These are phyloP conservation scores for Candida glucosophila DNA, from an alignment of 1,139 yeast species.

Conservation along the genomic window DNA sequence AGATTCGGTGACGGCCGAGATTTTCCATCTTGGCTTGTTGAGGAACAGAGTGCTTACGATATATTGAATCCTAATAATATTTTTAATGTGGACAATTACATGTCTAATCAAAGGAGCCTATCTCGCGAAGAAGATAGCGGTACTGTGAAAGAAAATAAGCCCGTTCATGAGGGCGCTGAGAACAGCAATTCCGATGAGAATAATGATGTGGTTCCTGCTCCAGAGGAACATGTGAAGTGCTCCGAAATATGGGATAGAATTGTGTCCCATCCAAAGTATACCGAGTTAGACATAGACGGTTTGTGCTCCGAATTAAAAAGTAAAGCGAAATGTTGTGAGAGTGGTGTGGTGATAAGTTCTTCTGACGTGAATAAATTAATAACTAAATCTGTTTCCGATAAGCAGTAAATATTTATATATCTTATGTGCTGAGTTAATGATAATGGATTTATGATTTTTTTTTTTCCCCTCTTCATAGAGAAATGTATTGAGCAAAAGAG, in stretches of 20 bases:
- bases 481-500: no score
- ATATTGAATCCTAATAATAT: slow-evolving; percentile 34
- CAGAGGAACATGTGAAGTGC: slow-evolving; percentile 46
- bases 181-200: neutral
- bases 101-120: no score
- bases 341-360: slow-evolving; percentile 79
- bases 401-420: no score
- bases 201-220: slow-evolving; percentile 20
- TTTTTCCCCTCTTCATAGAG: no score
- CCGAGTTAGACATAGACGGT: slow-evolving; percentile 89
- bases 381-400: slow-evolving; percentile 25
- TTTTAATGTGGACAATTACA: slow-evolving; percentile 21
- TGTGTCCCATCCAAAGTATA: slow-evolving; percentile 86
- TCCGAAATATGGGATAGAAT: slow-evolving; percentile 96
- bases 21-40: slow-evolving; percentile 33
- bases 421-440: no score
- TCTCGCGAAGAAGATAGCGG: slow-evolving; percentile 4
- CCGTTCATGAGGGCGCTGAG: no score
- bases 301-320: slow-evolving; percentile 78
- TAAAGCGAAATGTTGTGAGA: slow-evolving; percentile 94
- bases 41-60: slow-evolving; percentile 66
- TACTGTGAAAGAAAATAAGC: slow-evolving; percentile 7
- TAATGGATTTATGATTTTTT: no score
- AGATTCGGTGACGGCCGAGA: slow-evolving; percentile 14
- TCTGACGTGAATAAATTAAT: slow-evolving; percentile 66